Evolutionary conservation across 202 grass and related monocot genomes (phyloP).

Genomic region (Cymbopogon flexuosus): DNA sequence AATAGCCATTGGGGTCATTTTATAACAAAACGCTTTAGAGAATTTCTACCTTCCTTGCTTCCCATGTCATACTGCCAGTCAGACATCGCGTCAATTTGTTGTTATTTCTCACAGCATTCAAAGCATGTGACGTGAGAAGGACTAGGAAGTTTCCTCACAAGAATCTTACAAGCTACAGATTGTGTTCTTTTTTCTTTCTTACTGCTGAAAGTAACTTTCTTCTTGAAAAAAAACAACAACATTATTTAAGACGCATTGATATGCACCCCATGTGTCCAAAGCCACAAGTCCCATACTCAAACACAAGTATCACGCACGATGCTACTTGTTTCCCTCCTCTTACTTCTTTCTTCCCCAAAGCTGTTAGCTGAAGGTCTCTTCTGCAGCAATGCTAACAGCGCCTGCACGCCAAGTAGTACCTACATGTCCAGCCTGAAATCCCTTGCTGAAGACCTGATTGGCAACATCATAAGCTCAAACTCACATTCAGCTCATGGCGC

Average conservation of each 20-base stretch:
- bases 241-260: not conserved
- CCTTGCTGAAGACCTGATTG: not conserved
- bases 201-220: not conserved
- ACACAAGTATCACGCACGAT: not conserved
- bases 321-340: not conserved
- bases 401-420: not conserved
- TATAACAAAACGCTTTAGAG: no score
- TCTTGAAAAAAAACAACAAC: not conserved
- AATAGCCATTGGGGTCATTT: no score
- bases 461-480: not conserved
- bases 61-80: not conserved
- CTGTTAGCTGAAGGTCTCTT: not conserved
- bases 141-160: not conserved
- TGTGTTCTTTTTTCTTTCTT: not conserved
- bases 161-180: not conserved
- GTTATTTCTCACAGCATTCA: not conserved
- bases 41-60: not conserved
- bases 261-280: not conserved
- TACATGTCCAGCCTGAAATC: not conserved
- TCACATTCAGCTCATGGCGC: slow-evolving; percentile 1
- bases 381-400: not conserved
- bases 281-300: not conserved
- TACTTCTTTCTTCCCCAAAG: not conserved
- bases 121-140: not conserved
- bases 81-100: not conserved